phyloP scores from a whole-genome alignment of 441 rosid genomes.

The Geranium incanum region DNA sequence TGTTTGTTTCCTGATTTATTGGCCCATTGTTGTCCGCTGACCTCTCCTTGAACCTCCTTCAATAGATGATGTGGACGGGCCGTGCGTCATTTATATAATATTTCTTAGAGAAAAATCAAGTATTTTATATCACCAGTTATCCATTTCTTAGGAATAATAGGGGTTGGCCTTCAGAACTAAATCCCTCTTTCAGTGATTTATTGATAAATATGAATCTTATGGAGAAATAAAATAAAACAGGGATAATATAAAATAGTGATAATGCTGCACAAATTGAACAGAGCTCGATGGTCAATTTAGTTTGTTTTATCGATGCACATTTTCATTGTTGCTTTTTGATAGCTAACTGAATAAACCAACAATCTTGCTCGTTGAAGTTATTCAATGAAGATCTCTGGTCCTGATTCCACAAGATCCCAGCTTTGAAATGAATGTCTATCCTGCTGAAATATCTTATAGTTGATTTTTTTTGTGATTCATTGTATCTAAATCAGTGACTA shows the following conservation, averaged over 20 bases:
- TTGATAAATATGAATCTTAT: neutral
- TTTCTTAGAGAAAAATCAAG: neutral
- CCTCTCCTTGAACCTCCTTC: too few species aligned
- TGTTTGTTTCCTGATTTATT: too few species aligned
- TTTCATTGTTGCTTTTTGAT: neutral
- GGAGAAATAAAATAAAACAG: neutral
- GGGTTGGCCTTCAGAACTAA: neutral
- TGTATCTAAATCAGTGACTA: neutral
- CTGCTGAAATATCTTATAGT: neutral
- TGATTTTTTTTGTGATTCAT: neutral
- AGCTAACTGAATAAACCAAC: neutral
- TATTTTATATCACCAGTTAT: neutral
- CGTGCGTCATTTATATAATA: neutral
- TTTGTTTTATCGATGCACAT: neutral
- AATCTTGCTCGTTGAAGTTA: neutral
- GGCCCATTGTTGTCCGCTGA: too few species aligned
- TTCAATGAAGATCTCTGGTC: neutral
- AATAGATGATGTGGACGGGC: too few species aligned
- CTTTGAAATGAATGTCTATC: neutral
- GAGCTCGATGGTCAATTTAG: neutral
- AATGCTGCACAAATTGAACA: neutral
- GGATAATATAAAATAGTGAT: neutral
- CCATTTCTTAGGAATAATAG: neutral
- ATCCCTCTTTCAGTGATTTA: neutral
- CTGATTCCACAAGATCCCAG: neutral